phyloP scores from a whole-genome alignment of 495 filamentous ascomycete species.

The Neurospora tetraspora region DNA sequence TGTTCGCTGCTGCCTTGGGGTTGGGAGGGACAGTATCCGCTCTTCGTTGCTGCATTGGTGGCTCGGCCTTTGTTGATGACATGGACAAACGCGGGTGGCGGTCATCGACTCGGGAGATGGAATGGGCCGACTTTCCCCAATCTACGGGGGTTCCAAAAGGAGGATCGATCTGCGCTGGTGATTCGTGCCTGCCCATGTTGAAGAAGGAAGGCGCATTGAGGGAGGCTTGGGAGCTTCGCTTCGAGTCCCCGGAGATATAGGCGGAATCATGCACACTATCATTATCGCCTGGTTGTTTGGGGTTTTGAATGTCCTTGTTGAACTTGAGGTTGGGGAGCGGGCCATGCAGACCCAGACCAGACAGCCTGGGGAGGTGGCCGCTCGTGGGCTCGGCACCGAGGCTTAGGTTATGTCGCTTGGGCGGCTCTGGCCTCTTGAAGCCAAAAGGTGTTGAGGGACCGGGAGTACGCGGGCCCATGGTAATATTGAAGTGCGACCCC shows the following conservation, averaged over 20 bases:
- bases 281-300: constrained; percentile 19
- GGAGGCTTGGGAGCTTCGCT: constrained; percentile 35
- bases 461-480: constrained; percentile 10
- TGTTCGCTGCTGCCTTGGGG: constrained; percentile 20
- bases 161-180: constrained; percentile 26
- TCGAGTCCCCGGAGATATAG: constrained; percentile 37
- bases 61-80: constrained; percentile 24
- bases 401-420: constrained; percentile 26
- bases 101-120: constrained; percentile 35
- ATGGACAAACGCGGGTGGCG: constrained; percentile 42
- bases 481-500: constrained; percentile 30
- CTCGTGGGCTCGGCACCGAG: constrained; percentile 28
- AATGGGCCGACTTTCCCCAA: constrained; percentile 17
- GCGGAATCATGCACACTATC: constrained; percentile 34
- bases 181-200: constrained; percentile 25
- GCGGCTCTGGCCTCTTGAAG: constrained; percentile 26
- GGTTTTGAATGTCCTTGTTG: constrained; percentile 2
- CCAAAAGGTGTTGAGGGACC: constrained; percentile 21
- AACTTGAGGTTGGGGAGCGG: background rate
- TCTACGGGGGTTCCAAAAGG: constrained; percentile 19
- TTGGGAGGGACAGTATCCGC: constrained; percentile 49
- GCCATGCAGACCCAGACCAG: constrained; percentile 6
- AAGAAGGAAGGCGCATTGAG: constrained; percentile 26
- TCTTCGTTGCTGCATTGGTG: constrained; percentile 15
- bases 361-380: constrained; percentile 10